Evolutionary conservation across 169 alveolate species (phyloP), one percentile per base, ranked within the genome.

Genomic region (Sarcocystis neurona): DNA sequence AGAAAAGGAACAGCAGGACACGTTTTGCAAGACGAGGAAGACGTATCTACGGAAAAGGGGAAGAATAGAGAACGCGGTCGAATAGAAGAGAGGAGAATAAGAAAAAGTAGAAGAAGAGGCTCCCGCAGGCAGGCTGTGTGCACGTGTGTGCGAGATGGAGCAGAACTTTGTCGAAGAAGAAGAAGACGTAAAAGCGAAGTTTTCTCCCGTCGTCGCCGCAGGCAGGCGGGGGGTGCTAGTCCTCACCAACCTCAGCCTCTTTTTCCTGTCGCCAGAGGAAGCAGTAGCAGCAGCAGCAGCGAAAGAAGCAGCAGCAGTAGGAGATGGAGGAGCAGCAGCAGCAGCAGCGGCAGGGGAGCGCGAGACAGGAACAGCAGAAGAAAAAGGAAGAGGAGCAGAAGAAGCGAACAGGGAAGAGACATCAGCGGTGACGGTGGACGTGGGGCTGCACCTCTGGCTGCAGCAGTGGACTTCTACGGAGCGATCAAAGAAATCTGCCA

Each of bases 381-480:
- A 68, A 68, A 15, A 68, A 5, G 30, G 47, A 68, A 30, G 30
- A 32, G n/a, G 79, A 39, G 2, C 48, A 68, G 4, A 27, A 53
- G 66, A 53, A 12, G 66, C 30, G 30, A 27, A 27, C 2, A 15
- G 79, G 30, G 79, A n/a, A 6, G 6, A 15, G 32, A 15, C 41
- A 6, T 72, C n/a, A n/a, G n/a, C n/a, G n/a, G n/a, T n/a, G n/a
- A n/a, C n/a, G n/a, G n/a, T 41, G 39, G 89, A 84, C 41, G 63
- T 84, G 41, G 48, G 3, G 70, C 84, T 84, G 46, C 84, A 48
- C 89, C 66, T 68, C 56, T 84, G 47, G 89, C 20, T 46, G 10
- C 84, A 72, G 47, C 82, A 72, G 34, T 84, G 89, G 89, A 84
- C 89, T 4, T 63, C 89, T 23, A 84, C 89, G 2, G 89, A 84